Percentiles rank a stretch among this genome's conserved stretches.
Conservation (phyloP, 2,329 filamentous ascomycete species). For the Nemania sp. region DNA sequence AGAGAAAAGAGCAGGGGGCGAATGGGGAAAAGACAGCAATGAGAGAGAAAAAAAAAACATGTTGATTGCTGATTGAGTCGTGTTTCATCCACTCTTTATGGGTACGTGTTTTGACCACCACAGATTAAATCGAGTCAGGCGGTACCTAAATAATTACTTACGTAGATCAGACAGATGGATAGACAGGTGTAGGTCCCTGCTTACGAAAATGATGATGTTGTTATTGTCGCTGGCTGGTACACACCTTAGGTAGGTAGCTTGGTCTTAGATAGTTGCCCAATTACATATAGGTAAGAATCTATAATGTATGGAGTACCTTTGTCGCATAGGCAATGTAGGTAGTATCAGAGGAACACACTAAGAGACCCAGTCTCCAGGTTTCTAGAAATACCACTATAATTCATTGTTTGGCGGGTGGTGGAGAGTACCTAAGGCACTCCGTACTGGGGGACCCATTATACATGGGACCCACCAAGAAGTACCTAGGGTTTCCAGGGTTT, state of each 20-base stretch:
- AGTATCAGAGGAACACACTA: neutral
- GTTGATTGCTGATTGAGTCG: slow-evolving; percentile 27
- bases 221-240: neutral
- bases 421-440: too few relatives aligned
- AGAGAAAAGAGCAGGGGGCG: neutral
- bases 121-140: too few relatives aligned
- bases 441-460: too few relatives aligned
- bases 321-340: too few relatives aligned
- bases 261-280: neutral
- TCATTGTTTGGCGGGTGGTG: too few relatives aligned
- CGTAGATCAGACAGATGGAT: too few relatives aligned
- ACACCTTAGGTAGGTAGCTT: too few relatives aligned
- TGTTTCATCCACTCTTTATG: slow-evolving; percentile 17
- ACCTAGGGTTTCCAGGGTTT: neutral
- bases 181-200: neutral
- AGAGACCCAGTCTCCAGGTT: slow-evolving; percentile 26
- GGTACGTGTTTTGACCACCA: too few relatives aligned
- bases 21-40: neutral
- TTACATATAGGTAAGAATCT: neutral
- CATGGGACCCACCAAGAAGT: too few relatives aligned
- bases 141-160: too few relatives aligned
- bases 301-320: too few relatives aligned
- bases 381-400: slow-evolving; percentile 17
- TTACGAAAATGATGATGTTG: neutral
- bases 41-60: neutral